A percentile compares a stretch with the other conserved stretches of the same genome.
phyloP scores from a whole-genome alignment of 2,329 filamentous ascomycete species.

The Clathrospora elynae region DNA sequence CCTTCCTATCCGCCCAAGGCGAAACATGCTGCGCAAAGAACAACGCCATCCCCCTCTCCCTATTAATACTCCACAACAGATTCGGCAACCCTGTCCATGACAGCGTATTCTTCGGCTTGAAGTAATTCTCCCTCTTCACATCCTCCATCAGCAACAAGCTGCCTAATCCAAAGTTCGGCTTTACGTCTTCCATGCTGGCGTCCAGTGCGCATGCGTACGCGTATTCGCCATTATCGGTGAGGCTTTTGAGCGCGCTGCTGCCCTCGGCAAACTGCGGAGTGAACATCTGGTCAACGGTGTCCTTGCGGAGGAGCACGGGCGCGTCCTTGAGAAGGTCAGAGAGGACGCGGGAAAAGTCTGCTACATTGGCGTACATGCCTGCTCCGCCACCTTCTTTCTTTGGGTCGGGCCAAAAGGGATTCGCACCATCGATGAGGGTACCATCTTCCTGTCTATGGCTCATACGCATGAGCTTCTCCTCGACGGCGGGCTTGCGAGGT shows the following conservation, averaged over 20 bases:
- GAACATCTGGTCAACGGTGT: conserved; percentile 29
- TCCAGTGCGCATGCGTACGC: conserved; percentile 14
- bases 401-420: conserved; percentile 13
- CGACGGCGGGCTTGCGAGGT: conserved; percentile 18
- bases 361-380: conserved; percentile 26
- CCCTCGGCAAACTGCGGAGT: conserved; percentile 33
- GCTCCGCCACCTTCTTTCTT: conserved; percentile 26
- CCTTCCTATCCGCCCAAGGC: conserved; percentile 28
- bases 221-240: conserved; percentile 32
- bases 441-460: conserved; percentile 25
- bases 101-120: conserved; percentile 28
- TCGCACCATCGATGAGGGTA: conserved; percentile 16
- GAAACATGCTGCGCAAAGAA: conserved; percentile 32
- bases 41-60: conserved; percentile 26
- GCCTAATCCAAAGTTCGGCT: conserved; percentile 23
- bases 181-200: conserved; percentile 17
- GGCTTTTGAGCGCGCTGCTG: conserved; percentile 17
- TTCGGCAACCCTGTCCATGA: conserved; percentile 33
- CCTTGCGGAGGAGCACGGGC: conserved; percentile 22
- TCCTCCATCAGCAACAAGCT: conserved; percentile 26
- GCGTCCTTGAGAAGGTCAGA: conserved; percentile 25
- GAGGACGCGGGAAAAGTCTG: conserved; percentile 33
- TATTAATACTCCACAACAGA: conserved; percentile 30
- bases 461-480: conserved; percentile 25
- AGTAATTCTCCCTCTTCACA: conserved; percentile 21